A percentile compares a stretch with the other conserved stretches of the same genome.
phyloP scores from a whole-genome alignment of 768 basidiomycete genomes.

The Boletus subcaerulescens region DNA sequence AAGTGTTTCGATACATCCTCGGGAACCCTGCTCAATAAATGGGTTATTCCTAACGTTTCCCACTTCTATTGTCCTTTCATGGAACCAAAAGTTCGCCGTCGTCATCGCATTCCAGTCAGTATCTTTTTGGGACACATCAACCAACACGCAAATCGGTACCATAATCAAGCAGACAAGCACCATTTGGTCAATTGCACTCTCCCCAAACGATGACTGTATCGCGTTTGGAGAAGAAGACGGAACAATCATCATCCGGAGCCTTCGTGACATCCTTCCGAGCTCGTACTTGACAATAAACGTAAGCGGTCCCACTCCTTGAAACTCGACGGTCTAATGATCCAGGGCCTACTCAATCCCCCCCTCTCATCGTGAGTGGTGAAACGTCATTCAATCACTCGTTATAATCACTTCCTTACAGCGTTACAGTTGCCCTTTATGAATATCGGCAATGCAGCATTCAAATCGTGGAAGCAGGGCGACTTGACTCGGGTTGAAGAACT shows the following conservation, averaged over 20 bases:
- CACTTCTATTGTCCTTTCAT: too few species aligned
- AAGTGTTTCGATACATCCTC: too few species aligned
- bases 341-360: too few species aligned
- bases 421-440: background rate
- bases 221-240: background rate
- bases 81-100: too few species aligned
- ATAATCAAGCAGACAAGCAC: too few species aligned
- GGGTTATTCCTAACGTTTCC: too few species aligned
- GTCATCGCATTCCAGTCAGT: too few species aligned
- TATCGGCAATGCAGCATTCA: background rate
- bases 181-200: too few species aligned
- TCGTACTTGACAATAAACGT: background rate
- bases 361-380: background rate
- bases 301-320: background rate
- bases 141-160: background rate
- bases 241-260: background rate
- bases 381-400: fast-evolving
- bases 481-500: background rate
- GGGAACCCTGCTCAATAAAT: too few species aligned
- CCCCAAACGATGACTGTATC: background rate
- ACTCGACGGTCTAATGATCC: background rate
- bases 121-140: conserved; percentile 1
- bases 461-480: background rate
- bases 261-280: background rate
- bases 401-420: background rate